Evolutionary conservation across 106 monocot genomes (phyloP), one percentile per base, ranked within the genome.

Genomic region (Platanthera guangdongensis): DNA sequence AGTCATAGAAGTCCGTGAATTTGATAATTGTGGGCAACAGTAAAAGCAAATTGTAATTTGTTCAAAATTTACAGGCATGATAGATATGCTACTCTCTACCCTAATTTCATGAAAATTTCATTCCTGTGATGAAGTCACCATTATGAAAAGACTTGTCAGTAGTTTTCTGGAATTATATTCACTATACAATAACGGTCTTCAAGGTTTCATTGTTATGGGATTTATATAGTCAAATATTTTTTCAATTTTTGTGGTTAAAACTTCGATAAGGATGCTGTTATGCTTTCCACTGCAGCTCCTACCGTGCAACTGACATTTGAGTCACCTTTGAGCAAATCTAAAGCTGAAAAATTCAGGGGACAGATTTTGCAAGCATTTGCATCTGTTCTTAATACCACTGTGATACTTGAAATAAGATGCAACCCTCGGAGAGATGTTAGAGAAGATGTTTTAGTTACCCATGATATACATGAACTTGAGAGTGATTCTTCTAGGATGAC

Each of bases 351-450:
- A 57, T 93, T 86, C 78, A 84, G 96, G 59, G 91, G 78, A 30
- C 87, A 96, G 16, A 89, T 96, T 62, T 74, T 90, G 53, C 87
- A 93, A 57, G 96, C 96, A 75, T 91, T 93, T 89, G 91, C 90
- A 80, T 90, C 84, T 71, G 87, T 90, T 51, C 84, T 96, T 50
- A 68, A 69, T 80, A 84, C 90, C 75, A 52, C 80, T 8, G 89
- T 93, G 21, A 89, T 81, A 71, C 90, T 96, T 76, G 96, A 96
- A 93, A 89, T 96, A n/a, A 85, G 91, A 81, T 85, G 84, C 75
- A 85, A 84, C 52, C 75, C 89, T 51, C 74, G 57, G 68, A 88
- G 77, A 50, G 76, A 81, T 67, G 18, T 50, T 15, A 77, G 11
- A 53, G 32, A 15, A 54, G 75, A 75, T 60, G 47, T 11, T 51